Conservation (phyloP, 2,329 filamentous ascomycete genomes). For the Colletotrichum sp. region DNA sequence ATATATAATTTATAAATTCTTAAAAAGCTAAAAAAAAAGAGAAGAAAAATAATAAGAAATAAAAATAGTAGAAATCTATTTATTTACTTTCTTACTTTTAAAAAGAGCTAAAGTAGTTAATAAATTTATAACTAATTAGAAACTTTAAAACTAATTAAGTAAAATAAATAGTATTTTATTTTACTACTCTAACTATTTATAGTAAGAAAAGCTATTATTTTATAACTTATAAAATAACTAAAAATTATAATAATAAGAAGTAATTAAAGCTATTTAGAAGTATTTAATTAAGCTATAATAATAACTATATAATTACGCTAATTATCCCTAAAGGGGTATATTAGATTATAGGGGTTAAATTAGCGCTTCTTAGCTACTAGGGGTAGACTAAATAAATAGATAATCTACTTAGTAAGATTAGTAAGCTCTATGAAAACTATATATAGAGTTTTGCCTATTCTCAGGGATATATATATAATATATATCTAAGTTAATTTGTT, state of each 20-base stretch:
- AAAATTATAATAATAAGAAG: neutral
- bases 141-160: neutral
- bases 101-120: neutral
- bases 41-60: neutral
- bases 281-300: neutral
- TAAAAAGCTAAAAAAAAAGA: no score
- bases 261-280: neutral
- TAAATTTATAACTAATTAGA: no score
- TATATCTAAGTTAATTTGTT: no score
- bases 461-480: neutral
- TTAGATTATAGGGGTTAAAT: neutral
- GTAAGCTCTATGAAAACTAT: neutral
- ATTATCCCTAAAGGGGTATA: neutral
- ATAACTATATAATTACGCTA: neutral
- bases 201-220: neutral
- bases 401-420: neutral
- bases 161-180: neutral
- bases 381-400: neutral
- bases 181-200: neutral
- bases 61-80: neutral
- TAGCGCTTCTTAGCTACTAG: neutral
- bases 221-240: neutral
- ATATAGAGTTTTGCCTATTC: neutral
- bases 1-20: no score
- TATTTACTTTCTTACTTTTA: neutral